Evolutionary conservation across 345 rosid species (phyloP), one percentile per base, ranked within the genome.

Genomic region (Aethionema arabicum): DNA sequence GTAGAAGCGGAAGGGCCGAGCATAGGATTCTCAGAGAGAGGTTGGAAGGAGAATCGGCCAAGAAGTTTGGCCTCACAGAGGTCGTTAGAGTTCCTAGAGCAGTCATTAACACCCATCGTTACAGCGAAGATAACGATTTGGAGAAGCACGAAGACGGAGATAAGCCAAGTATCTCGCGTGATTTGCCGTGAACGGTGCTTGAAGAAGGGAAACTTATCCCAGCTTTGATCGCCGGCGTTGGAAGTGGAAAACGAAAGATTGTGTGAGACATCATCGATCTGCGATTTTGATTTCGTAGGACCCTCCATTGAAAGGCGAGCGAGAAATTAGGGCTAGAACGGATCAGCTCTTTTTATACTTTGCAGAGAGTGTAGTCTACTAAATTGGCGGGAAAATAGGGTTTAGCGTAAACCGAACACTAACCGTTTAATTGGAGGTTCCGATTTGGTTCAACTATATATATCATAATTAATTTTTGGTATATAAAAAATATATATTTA

Each of bases 1-100:
- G 93, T 75, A 31, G 97, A 90, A 54, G 93, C 82, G 44, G 93
- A 84, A 40, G 95, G 95, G 3, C 96, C 96, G 57, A 89, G 91
- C 69, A 89, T 71, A 52, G 93, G 98, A 70, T 89, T 89, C 79
- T 92, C 93, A 7, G 79, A 69, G 63, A 89, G 76, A 31, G 86
- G 95, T 76, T 92, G 98, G 37, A 89, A 89, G 13, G 92, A 81
- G 59, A 79, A 63, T 63, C 79, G 73, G 4, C 87, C 78, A 3
- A 82, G 70, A 56, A 67, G 42, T 57, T 72, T 55, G 40, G 72
- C 62, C 39, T 78, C 76, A 67, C 91, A 86, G 33, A 83, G 82
- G 2, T 75, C 90, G 39, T 66, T 69, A 35, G 95, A 86, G 72
- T 76, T 79, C 5, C 45, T 41, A 38, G 66, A 50, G 75, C 86